phyloP scores from a whole-genome alignment of 129 eudicot genomes.

The Saussurea involucrata region DNA sequence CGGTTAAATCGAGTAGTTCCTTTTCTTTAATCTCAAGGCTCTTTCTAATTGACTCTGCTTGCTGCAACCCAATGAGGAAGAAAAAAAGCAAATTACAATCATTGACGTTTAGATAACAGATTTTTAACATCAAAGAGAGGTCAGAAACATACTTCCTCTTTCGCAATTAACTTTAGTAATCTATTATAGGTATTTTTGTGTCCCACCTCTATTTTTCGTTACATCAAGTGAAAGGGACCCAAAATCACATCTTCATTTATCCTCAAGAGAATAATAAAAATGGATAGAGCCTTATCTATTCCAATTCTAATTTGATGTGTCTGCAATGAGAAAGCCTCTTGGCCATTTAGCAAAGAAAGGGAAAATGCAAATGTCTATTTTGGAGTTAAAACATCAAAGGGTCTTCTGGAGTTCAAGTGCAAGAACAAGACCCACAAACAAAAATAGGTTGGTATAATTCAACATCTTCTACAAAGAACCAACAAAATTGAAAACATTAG shows the following conservation, averaged over 20 bases:
- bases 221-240: conserved; percentile 5
- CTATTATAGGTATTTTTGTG: too few relatives aligned
- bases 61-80: too few relatives aligned
- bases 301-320: conserved; percentile 19
- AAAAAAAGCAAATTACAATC: too few relatives aligned
- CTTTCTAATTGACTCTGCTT: too few relatives aligned
- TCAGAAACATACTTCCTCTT: too few relatives aligned
- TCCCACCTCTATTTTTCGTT: not conserved
- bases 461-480: conserved; percentile 50
- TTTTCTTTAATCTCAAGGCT: too few relatives aligned
- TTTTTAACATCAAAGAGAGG: too few relatives aligned
- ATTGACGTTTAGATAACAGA: too few relatives aligned
- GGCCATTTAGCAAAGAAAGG: conserved; percentile 65
- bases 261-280: not conserved
- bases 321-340: conserved; percentile 51
- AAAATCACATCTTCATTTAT: not conserved
- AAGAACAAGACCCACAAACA: conserved; percentile 71
- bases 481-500: too few relatives aligned
- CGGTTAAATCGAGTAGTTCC: too few relatives aligned
- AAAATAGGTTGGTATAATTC: conserved; percentile 78
- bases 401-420: conserved; percentile 88
- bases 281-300: not conserved
- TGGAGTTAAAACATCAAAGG: conserved; percentile 77
- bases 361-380: conserved; percentile 63
- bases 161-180: too few relatives aligned